Base-by-base conservation (phyloP, 176 grass and related monocot genomes). In the Cenchrus americanus region DNA sequence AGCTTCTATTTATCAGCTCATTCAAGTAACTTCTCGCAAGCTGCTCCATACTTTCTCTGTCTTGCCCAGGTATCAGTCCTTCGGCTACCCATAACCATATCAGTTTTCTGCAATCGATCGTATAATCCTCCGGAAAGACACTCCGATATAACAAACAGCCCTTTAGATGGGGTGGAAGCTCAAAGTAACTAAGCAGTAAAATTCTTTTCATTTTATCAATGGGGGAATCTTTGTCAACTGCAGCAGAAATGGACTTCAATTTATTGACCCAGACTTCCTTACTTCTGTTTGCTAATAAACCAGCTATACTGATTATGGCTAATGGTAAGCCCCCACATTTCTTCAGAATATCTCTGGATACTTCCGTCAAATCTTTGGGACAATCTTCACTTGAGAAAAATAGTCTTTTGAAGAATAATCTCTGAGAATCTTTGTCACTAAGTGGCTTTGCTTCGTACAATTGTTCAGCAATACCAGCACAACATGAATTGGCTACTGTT, bases 281-380 rank as follows among this genome's bases (percentile, higher is more conserved):
- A 1, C 0, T 40, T 61, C 5, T 80, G 10, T 9, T 80, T 5
- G 83, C 23, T 22, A 86, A 59, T n/a, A 86, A 71, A 70, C 83
- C 67, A 61, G 83, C 62, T 30, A 86, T 61, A 71, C 50, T 62
- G 27, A 86, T 59, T 14, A 86, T 79, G 21, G 73, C 83, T 46
- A 86, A 62, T 27, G 75, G 83, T 21, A 77, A 79, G 51, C 83
- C 72, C 24, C 44, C 54, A 61, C 83, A 86, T 86, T 80, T 86
- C 26, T 2, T 77, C 43, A 68, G 6, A 34, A 80, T 86, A 14
- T 66, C 62, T 9, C 5, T 37, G 6, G 1, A 19, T 30, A 71
- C n/a, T 32, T 42, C 7, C 2, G 0, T 60, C 55, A 86, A 48
- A 2, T 71, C 6, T 41, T 10, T 34, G 21, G 44, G 44, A 4